phyloP scores from a whole-genome alignment of 306 rosid genomes.

The Mimosa pudica region DNA sequence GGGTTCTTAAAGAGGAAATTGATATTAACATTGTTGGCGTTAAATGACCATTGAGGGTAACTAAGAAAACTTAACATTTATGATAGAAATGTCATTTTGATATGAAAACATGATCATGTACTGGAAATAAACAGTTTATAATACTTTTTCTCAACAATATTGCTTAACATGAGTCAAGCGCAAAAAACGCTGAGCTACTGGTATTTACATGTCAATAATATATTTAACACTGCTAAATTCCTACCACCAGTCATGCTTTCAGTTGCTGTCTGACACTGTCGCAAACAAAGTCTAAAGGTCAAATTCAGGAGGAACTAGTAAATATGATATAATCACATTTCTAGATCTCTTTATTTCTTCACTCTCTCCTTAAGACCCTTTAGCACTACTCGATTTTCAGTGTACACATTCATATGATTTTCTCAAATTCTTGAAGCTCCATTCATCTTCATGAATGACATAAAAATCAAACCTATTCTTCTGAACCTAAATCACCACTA shows the following conservation, averaged over 20 bases:
- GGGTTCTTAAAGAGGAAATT: not conserved
- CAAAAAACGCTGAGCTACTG: constrained; percentile 19
- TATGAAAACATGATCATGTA: not conserved
- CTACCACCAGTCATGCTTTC: constrained; percentile 28
- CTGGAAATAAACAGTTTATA: not conserved
- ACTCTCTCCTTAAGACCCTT: not conserved
- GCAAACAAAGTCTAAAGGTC: constrained; percentile 26
- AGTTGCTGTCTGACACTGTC: constrained; percentile 33
- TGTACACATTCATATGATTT: constrained; percentile 22
- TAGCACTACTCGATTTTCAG: constrained; percentile 24
- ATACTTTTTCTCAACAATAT: not conserved
- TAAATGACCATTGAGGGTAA: not conserved
- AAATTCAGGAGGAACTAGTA: not conserved
- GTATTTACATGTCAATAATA: constrained; percentile 41
- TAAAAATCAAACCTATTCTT: constrained; percentile 24
- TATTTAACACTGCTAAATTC: constrained; percentile 18
- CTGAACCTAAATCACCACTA: constrained; percentile 25
- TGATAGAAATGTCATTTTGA: constrained; percentile 8
- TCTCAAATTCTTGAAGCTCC: constrained; percentile 29
- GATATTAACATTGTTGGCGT: not conserved
- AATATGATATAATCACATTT: constrained; percentile 29
- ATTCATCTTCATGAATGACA: constrained; percentile 30
- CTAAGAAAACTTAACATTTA: not conserved
- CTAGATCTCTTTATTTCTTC: constrained; percentile 6
- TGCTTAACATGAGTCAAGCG: not conserved